Base-by-base conservation (phyloP, 2,329 filamentous ascomycete species). In the Cryphonectria radicalis region DNA sequence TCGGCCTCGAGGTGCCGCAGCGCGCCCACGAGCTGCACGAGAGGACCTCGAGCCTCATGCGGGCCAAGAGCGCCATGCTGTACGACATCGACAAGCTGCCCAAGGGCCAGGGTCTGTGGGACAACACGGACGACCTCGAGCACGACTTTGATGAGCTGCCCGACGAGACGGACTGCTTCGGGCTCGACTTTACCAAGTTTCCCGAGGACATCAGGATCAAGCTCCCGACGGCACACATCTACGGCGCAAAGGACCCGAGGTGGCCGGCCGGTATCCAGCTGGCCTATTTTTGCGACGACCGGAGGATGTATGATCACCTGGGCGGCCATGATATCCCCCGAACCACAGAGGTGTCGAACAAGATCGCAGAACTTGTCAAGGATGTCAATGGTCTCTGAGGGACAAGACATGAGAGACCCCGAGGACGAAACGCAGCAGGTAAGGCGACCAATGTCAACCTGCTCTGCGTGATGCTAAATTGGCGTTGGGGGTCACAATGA, bases 291-390 rank as follows among this genome's bases (percentile, higher is more conserved):
- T 81, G 80, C 66, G 74, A 77, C 19, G 72, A 78, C 19, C 73
- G 77, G 25, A 76, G 72, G 32, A 74, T 78, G 73, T 82, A 78
- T 72, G 80, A 82, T 66, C 80, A 82, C 60, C 76, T 77, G 3
- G 80, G 81, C 5, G 81, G 81, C 0, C 81, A 82, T 70, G 81
- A 82, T 46, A 80, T 82, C 28, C 80, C 80, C n/a, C 74, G 80
- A 71, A 77, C 78, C 62, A 80, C 76, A 0, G 76, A 75, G 10
- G 79, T 80, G 50, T 80, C 78, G 1, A 37, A 74, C n/a, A 74
- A 46, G 37, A 78, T 81, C 40, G 80, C 79, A 0, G 74, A 69
- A 57, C 59, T 81, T 72, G 37, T 81, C n/a, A 70, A 72, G 60
- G 66, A 55, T 4, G 68, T 72, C 11, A 73, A 66, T 57, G 50